phyloP scores from a whole-genome alignment of 1,284 basidiomycete genomes.

The Ceratobasidium theobromae region DNA sequence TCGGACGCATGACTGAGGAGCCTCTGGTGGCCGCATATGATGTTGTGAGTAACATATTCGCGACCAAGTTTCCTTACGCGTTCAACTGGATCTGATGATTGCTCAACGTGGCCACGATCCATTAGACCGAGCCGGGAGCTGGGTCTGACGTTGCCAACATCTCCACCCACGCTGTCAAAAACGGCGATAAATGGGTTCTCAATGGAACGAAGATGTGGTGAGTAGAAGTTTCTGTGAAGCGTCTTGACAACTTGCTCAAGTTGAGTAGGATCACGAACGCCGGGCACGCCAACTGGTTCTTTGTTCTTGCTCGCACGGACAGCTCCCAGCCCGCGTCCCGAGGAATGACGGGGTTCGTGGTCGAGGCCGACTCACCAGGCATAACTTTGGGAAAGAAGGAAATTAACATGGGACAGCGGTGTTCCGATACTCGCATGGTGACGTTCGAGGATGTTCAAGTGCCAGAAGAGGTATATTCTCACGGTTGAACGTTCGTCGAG shows the following conservation, averaged over 20 bases:
- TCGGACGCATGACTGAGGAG: conserved; percentile 57
- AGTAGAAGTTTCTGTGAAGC: conserved; percentile 10
- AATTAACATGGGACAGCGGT: conserved; percentile 60
- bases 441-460: conserved; percentile 54
- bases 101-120: background rate
- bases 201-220: conserved; percentile 57
- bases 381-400: conserved; percentile 54
- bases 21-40: conserved; percentile 56
- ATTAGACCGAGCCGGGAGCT: conserved; percentile 51
- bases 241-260: background rate
- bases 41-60: conserved; percentile 45
- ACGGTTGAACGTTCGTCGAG: background rate
- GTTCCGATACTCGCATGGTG: conserved; percentile 56
- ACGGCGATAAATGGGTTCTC: conserved; percentile 51
- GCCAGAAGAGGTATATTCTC: conserved; percentile 41
- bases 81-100: background rate
- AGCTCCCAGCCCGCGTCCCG: conserved; percentile 47
- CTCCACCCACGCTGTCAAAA: conserved; percentile 51
- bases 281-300: conserved; percentile 55
- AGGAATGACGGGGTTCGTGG: conserved; percentile 56
- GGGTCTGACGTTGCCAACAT: conserved; percentile 55
- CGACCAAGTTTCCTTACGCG: too few species aligned
- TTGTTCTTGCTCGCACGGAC: conserved; percentile 56
- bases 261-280: conserved; percentile 47
- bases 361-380: conserved; percentile 52